Base-by-base conservation (phyloP, 2,329 filamentous ascomycete genomes). In the Colletotrichum sojae region DNA sequence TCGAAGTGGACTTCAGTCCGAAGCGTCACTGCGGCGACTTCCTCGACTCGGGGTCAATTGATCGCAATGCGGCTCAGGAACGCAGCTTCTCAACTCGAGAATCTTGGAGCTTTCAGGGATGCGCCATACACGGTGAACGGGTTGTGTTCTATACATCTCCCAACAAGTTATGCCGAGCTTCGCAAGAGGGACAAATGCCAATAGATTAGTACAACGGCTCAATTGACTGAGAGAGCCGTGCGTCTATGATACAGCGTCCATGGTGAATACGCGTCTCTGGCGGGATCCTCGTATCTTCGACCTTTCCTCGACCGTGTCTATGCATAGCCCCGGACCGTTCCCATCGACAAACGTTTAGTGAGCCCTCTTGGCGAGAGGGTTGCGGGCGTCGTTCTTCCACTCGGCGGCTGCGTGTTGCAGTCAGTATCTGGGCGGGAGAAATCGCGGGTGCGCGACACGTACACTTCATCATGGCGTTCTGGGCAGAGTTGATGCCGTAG, bases 381-480 rank as follows among this genome's bases (percentile, higher is more conserved):
- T 98, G 83, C 95, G 91, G 75, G 95, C 94, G 85, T 98, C 95
- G 88, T 97, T 97, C 91, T 95, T 97, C 90, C 89, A 98, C 86
- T 98, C 94, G 77, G 93, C 93, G 86, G 90, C 95, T 98, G 76
- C 73, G 56, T 72, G 66, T 69, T 36, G 69, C 69, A 54, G 73
- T 79, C 69, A 79, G 76, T 71, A 71, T 71, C 45, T 39, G 20
- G 12, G 54, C 4, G 56, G 25, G 22, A 58, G 58, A 10, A 10
- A 8, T 10, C 2, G 70, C 68, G 36, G 48, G 51, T 70, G 60
- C 61, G 15, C 51, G 58, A 10, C 2, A 78, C 83, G 73, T 90
- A 98, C 95, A 89, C 81, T 89, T 85, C 85, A 92, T 90, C 86
- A 97, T 88, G 77, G 89, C 84, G 81, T 88, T 92, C 80, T 94